Evolutionary conservation across 345 rosid genomes (phyloP).

Genomic region (Murraya paniculata): DNA sequence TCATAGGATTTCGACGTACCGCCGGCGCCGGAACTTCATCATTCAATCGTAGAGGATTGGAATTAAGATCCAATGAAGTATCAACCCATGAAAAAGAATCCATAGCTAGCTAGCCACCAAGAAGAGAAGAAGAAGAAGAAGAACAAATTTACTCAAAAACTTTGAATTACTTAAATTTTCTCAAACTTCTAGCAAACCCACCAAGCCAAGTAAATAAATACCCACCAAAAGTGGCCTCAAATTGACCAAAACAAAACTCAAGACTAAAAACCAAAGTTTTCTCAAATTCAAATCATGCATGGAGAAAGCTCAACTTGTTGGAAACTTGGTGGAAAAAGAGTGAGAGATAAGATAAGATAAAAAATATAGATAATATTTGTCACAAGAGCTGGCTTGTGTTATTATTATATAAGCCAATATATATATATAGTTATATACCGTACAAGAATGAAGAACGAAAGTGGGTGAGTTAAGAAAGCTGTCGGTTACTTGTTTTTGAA

Average conservation of each 20-base stretch:
- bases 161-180: not conserved
- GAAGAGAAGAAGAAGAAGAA: not conserved
- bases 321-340: conserved; percentile 42
- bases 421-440: not conserved
- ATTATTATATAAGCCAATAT: not conserved
- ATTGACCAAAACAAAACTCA: conserved; percentile 9
- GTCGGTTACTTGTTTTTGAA: conserved; percentile 24
- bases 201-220: not conserved
- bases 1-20: conserved; percentile 19
- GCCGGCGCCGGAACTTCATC: conserved; percentile 27
- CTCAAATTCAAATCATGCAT: not conserved
- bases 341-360: conserved; percentile 12
- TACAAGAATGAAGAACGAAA: not conserved
- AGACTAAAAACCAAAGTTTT: not conserved
- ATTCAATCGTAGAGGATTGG: conserved; percentile 31
- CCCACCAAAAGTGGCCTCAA: conserved; percentile 7
- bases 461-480: not conserved
- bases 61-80: conserved; percentile 61
- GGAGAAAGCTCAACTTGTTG: not conserved
- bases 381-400: conserved; percentile 24
- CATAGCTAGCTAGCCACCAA: conserved; percentile 26
- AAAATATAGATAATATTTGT: not conserved
- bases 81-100: conserved; percentile 45
- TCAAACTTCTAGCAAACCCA: not conserved
- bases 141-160: not conserved